Base-by-base conservation (phyloP, 805 yeast genomes). In the Teunomyces aglyptinius region DNA sequence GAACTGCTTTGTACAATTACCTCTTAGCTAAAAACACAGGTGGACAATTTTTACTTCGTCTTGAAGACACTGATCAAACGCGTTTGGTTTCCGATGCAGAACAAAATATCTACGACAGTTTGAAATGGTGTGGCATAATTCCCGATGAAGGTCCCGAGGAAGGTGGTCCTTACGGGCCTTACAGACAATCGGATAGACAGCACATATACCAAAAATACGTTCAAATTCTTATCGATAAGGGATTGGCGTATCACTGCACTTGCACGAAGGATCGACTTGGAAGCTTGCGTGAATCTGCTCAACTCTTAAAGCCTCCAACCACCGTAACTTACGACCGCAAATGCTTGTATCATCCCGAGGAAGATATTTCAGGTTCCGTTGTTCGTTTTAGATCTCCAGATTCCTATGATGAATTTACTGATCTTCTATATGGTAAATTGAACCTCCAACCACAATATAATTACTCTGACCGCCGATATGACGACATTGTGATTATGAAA, bases 1-100 rank as follows among this genome's bases (percentile, higher is more conserved):
- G 99, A 62, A 94, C 99, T 0, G 98, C 98, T 0, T 65, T 94
- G 15, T 94, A 89, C 67, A 94, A 94, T 64, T 94, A 83, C 57
- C 64, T 94, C 13, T 67, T 88, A 12, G 98, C 99, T 0, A 81
- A 73, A 55, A 74, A 78, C 45, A 89, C 96, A 0, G 79, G 80
- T 0, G 99, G 99, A 0, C 78, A 80, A 55, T 94, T 94, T 57
- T 50, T 94, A 3, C 63, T 94, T 12, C 73, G 99, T 38, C 63
- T 94, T 15, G 99, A 94, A 61, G 99, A 94, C 58, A 94, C 99
- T 0, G 99, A 94, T 65, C 90, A 80, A 54, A 82, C 78, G 15
- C 66, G 99, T 47, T 66, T 88, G 33, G 88, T 89, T 1, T 65
- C 74, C 4, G 96, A 87, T 8, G 97, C 99, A 0, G 97, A 90